Conservation (phyloP, 176 grass and related monocot genomes). For the Alopecurus myosuroides region DNA sequence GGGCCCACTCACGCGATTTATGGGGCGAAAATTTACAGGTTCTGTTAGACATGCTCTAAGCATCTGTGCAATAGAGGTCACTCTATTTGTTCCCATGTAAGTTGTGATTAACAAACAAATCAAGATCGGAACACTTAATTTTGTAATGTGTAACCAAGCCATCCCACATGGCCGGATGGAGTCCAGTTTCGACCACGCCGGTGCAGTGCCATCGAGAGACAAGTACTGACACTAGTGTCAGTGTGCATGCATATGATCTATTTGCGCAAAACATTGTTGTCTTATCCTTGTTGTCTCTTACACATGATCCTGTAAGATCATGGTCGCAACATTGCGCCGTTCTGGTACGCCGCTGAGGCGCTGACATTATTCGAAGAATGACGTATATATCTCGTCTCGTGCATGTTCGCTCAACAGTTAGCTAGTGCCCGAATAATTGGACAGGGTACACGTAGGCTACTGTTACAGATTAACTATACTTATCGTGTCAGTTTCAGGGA, state of each 20-base stretch:
- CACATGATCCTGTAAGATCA: background rate
- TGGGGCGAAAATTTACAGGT: too few species aligned
- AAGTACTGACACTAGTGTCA: background rate
- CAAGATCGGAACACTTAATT: too few species aligned
- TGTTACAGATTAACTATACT: background rate
- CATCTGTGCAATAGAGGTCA: too few species aligned
- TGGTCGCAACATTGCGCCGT: background rate
- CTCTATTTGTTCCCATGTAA: too few species aligned
- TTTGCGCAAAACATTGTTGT: background rate
- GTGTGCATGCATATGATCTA: background rate
- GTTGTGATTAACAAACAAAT: too few species aligned
- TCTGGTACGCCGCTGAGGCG: background rate
- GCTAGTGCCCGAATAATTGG: conserved; percentile 19
- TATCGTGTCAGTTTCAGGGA: background rate
- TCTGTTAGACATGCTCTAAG: too few species aligned
- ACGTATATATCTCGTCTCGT: background rate
- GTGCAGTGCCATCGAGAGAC: background rate
- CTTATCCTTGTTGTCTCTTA: background rate
- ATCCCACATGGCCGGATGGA: too few species aligned
- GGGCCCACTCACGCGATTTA: too few species aligned
- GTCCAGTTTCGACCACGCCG: background rate
- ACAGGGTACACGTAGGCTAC: conserved; percentile 13
- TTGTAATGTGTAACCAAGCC: too few species aligned
- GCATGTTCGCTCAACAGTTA: conserved; percentile 29
- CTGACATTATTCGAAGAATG: background rate